Evolutionary conservation across 2,329 filamentous ascomycete species (phyloP).

Genomic region (Epichloe typhina): DNA sequence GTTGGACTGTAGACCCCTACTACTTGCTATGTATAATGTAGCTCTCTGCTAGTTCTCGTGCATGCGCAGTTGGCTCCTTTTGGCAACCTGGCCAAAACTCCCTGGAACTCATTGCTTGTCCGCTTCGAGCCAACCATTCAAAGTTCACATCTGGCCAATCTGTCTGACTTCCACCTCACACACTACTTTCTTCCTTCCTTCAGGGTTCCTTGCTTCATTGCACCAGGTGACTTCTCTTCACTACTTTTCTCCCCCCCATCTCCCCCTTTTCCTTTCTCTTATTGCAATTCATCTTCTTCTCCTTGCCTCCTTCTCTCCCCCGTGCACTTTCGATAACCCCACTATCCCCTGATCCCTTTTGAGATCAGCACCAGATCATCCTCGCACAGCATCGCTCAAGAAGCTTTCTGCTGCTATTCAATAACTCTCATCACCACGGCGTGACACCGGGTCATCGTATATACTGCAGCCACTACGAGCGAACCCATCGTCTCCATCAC

Average conservation of each 20-base stretch:
- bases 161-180: background rate
- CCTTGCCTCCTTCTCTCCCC: background rate
- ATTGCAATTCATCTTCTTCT: background rate
- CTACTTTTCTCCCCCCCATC: background rate
- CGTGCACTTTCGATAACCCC: conserved; percentile 4
- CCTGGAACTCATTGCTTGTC: background rate
- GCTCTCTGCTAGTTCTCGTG: background rate
- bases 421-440: background rate
- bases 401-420: background rate
- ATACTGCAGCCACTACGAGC: background rate
- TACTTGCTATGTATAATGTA: no score
- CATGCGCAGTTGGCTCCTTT: background rate
- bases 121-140: background rate
- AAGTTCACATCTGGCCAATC: background rate
- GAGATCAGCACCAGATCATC: conserved; percentile 1
- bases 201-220: background rate
- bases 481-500: background rate
- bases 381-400: conserved; percentile 2
- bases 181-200: background rate
- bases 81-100: conserved; percentile 5
- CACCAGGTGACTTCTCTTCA: background rate
- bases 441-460: background rate
- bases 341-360: conserved; percentile 7
- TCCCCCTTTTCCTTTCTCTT: background rate
- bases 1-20: no score